Percentiles rank a stretch among this genome's conserved stretches.
phyloP scores from a whole-genome alignment of 179 eudicot species.

The Nepenthes alata region DNA sequence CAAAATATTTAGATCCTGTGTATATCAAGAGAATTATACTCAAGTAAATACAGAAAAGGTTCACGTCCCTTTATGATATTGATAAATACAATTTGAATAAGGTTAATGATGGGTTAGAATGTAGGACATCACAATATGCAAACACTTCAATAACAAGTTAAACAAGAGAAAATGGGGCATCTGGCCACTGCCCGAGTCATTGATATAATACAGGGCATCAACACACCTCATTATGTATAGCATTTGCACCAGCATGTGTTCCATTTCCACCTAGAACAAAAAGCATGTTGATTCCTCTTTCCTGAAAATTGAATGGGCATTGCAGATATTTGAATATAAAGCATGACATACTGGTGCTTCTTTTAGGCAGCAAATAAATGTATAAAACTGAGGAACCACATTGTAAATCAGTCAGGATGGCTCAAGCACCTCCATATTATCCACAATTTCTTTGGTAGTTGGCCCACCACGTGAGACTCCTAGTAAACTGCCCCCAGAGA shows the following conservation, averaged over 20 bases:
- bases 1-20: too few relatives aligned
- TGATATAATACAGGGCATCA: background rate
- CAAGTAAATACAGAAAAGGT: too few relatives aligned
- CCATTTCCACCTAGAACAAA: conserved; percentile 97
- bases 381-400: background rate
- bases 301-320: conserved; percentile 29
- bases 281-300: conserved; percentile 87
- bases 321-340: conserved; percentile 8
- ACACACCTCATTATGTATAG: conserved; percentile 76
- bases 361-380: background rate
- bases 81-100: too few relatives aligned
- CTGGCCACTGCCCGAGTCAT: background rate
- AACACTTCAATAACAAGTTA: too few relatives aligned
- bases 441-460: conserved; percentile 66
- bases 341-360: background rate
- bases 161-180: too few relatives aligned
- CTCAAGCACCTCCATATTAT: conserved; percentile 64
- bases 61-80: too few relatives aligned
- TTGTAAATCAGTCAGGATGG: background rate
- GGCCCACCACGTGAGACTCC: conserved; percentile 99
- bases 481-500: conserved; percentile 90
- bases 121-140: too few relatives aligned
- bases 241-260: conserved; percentile 97
- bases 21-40: too few relatives aligned
- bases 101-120: too few relatives aligned